Evolutionary conservation across 2,329 filamentous ascomycete species (phyloP), one percentile per base, ranked within the genome.

Genomic region (Colletotrichum spinosum): DNA sequence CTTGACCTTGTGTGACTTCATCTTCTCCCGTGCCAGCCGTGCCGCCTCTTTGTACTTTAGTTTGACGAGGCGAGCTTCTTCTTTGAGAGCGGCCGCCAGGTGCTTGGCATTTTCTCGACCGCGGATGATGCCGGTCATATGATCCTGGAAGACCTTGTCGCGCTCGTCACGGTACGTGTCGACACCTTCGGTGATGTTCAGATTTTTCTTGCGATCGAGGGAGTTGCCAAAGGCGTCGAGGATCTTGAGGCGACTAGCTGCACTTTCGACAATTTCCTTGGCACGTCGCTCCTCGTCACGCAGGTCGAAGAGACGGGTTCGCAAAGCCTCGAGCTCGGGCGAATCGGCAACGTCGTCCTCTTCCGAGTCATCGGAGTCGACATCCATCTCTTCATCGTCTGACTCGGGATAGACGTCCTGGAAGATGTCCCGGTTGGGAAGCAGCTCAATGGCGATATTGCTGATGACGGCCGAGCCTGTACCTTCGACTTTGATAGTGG

Each of bases 401-500:
- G 77, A 78, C 10, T 83, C 80, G 0, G 84, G 82, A 67, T 87
- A 86, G 13, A 85, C 72, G 35, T 88, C 85, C 51, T 85, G 74
- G 59, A 86, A 88, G 34, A 79, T 77, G 35, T 88, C 84, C 13
- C 76, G 79, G 67, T 88, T 88, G 2, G 83, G 82, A 9, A 89
- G 77, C 7, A 85, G 77, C 65, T 89, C 84, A 45, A 90, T 83
- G 9, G 84, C 82, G 67, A 91, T 89, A 70, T 92, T 88, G 10
- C 84, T 86, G 70, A 90, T 86, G 42, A 83, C 83, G 9, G 86
- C 86, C 2, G 80, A 70, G 9, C 86, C 85, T 55, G 79, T 82
- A 46, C 86, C 86, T 65, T 89, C 86, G 15, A 90, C 82, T 67
- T 86, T 88, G 74, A 90, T 83, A 6, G 86, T 88, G 68, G 88